phyloP scores from a whole-genome alignment of 2,329 filamentous ascomycete genomes.

The Colletotrichum phormii region DNA sequence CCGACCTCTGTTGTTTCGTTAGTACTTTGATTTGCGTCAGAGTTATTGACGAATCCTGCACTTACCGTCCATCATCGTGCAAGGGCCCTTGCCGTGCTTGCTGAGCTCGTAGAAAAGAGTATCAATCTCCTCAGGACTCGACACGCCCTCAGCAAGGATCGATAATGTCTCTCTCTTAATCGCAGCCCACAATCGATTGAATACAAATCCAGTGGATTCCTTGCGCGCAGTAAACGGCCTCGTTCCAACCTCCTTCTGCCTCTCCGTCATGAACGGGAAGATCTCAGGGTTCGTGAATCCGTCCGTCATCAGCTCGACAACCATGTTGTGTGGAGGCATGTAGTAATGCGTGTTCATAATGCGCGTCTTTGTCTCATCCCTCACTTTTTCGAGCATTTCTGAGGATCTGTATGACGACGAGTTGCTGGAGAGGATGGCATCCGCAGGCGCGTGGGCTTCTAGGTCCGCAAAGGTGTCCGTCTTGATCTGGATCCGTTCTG shows the following conservation, averaged over 20 bases:
- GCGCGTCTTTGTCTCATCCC: constrained; percentile 47
- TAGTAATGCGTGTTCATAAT: constrained; percentile 64
- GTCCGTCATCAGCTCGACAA: constrained; percentile 66
- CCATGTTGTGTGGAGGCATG: constrained; percentile 58
- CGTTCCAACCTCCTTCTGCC: constrained; percentile 53
- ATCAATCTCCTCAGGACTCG: constrained; percentile 61
- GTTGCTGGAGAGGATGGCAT: constrained; percentile 63
- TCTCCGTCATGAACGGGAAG: constrained; percentile 57
- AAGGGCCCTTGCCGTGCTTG: constrained; percentile 24
- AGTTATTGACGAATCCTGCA: constrained; percentile 28
- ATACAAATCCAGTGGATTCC: constrained; percentile 65
- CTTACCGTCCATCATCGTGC: constrained; percentile 42
- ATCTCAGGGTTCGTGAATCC: constrained; percentile 55
- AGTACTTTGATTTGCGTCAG: not conserved
- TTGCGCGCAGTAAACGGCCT: constrained; percentile 55
- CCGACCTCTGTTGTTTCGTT: constrained; percentile 53
- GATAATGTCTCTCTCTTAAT: constrained; percentile 63
- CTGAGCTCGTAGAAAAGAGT: constrained; percentile 52
- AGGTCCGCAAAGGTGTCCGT: constrained; percentile 59
- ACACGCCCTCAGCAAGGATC: constrained; percentile 62
- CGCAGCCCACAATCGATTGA: constrained; percentile 68
- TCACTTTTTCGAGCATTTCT: constrained; percentile 58
- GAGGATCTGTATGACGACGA: constrained; percentile 63
- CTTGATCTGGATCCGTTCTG: constrained; percentile 62
- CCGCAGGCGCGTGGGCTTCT: constrained; percentile 52